A percentile compares a stretch with the other conserved stretches of the same genome.
Conservation (phyloP, 345 rosid species). For the Crucihimalaya himalaica region DNA sequence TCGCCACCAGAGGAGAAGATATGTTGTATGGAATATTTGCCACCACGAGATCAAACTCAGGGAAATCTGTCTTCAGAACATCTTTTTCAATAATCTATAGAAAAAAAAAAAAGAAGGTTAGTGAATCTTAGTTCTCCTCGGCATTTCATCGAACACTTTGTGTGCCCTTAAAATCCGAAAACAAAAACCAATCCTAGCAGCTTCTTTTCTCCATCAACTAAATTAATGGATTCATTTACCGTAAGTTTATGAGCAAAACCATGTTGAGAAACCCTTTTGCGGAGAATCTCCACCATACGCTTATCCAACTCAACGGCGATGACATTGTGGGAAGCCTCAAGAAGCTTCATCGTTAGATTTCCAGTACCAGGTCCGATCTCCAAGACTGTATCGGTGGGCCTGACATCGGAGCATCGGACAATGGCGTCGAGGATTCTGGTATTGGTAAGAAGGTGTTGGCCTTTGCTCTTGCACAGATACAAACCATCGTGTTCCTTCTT, state of each 20-base stretch:
- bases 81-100: conserved; percentile 72
- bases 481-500: conserved; percentile 43
- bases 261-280: conserved; percentile 50
- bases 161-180: background rate
- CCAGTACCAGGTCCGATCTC: conserved; percentile 97
- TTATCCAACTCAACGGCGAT: conserved; percentile 72
- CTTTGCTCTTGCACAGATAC: conserved; percentile 71
- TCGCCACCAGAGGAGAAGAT: conserved; percentile 78
- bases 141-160: conserved; percentile 58
- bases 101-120: background rate
- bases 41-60: conserved; percentile 72
- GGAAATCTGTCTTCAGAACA: conserved; percentile 76
- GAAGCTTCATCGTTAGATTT: conserved; percentile 85
- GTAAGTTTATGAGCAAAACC: conserved; percentile 52
- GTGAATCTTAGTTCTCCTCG: conserved; percentile 23
- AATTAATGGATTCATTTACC: conserved; percentile 42
- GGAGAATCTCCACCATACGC: conserved; percentile 77
- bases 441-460: conserved; percentile 92
- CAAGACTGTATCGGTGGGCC: conserved; percentile 63
- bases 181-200: background rate
- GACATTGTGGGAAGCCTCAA: conserved; percentile 57
- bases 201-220: no score
- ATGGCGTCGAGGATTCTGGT: conserved; percentile 71
- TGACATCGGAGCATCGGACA: conserved; percentile 55
- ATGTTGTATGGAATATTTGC: conserved; percentile 86